Evolutionary conservation across 2,329 filamentous ascomycete species (phyloP).

Genomic region (Xylariaceae sp.): DNA sequence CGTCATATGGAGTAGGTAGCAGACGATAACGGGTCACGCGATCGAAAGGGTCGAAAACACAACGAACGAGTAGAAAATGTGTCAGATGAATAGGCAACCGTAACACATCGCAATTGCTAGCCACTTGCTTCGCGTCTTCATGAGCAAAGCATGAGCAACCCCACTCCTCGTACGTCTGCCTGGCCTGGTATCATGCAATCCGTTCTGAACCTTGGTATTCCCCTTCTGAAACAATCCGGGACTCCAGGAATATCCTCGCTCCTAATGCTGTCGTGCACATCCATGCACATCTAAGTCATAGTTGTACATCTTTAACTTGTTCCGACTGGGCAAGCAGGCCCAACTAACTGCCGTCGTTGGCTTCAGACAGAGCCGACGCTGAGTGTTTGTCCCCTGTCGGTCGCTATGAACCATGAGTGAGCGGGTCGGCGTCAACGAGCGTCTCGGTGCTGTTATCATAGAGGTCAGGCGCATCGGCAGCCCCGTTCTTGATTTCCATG

Average conservation of each 20-base stretch:
- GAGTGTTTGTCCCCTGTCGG: constrained; percentile 8
- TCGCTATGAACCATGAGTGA: constrained; percentile 13
- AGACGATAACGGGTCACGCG: not conserved
- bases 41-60: not conserved
- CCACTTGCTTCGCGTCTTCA: not conserved
- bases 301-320: constrained; percentile 14
- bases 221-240: constrained; percentile 11
- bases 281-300: constrained; percentile 17
- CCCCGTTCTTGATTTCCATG: constrained; percentile 28
- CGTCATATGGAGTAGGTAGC: not conserved
- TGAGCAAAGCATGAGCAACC: not conserved
- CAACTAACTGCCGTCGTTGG: not conserved
- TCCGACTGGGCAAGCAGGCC: not conserved
- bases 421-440: constrained; percentile 20
- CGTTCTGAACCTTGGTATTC: constrained; percentile 16
- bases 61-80: not conserved
- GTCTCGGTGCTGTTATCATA: constrained; percentile 27
- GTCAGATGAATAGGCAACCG: not conserved
- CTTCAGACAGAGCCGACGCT: constrained; percentile 12
- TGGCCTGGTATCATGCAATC: constrained; percentile 11
- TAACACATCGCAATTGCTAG: constrained; percentile 1
- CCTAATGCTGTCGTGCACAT: constrained; percentile 15
- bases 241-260: constrained; percentile 13
- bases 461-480: constrained; percentile 24
- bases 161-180: not conserved